A percentile compares a stretch with the other conserved stretches of the same genome.
Evolutionary conservation across 2,329 filamentous ascomycete species (phyloP).

Genomic region (Paraconiothyrium sp.): DNA sequence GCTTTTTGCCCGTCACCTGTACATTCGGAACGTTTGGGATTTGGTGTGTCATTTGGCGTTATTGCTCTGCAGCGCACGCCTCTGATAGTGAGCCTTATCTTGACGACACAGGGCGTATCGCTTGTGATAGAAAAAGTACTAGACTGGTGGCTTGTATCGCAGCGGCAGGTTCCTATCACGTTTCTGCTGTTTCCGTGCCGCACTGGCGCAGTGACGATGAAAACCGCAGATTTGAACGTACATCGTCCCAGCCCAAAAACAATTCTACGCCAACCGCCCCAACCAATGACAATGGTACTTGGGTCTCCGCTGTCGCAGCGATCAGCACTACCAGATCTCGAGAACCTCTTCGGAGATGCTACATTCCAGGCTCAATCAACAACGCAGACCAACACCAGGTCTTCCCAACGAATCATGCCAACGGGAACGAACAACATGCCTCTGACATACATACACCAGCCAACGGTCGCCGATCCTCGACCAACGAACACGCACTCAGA

Average conservation of each 20-base stretch:
- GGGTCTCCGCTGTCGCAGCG: not conserved
- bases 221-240: not conserved
- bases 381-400: not conserved
- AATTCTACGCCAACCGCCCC: not conserved
- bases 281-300: not conserved
- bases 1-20: not conserved
- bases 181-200: not conserved
- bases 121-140: not conserved
- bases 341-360: constrained; percentile 13
- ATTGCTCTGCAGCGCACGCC: constrained; percentile 6
- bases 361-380: not conserved
- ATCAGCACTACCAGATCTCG: constrained; percentile 8
- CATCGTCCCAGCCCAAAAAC: not conserved
- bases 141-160: not conserved
- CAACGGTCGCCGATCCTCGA: not conserved
- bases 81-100: constrained; percentile 6
- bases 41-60: not conserved
- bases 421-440: not conserved
- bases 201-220: not conserved
- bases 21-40: not conserved
- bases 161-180: not conserved
- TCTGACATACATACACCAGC: constrained; percentile 3
- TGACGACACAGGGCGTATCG: not conserved
- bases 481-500: not conserved
- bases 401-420: not conserved